These are phyloP conservation scores for Epichloe scottii DNA, from an alignment of 2,329 filamentous ascomycete species.

Conservation along the genomic window DNA sequence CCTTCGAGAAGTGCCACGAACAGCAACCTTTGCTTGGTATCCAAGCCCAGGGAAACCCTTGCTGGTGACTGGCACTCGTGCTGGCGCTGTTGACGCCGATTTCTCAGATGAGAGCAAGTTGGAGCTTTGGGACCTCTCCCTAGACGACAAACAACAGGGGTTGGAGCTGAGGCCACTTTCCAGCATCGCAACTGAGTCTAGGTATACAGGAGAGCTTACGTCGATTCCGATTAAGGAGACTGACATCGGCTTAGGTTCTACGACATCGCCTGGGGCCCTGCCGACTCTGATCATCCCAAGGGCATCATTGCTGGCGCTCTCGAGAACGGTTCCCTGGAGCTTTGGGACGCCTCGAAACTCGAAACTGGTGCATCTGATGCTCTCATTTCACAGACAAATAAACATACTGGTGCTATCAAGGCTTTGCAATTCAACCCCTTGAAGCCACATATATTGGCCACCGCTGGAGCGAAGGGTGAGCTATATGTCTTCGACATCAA, in stretches of 20 bases:
- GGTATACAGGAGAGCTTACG: constrained; percentile 37
- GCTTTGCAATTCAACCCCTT: constrained; percentile 93
- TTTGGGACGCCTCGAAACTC: constrained; percentile 78
- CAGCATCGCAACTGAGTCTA: constrained; percentile 78
- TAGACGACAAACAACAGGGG: constrained; percentile 63
- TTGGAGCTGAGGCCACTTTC: constrained; percentile 77
- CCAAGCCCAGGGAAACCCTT: constrained; percentile 66
- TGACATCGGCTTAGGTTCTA: constrained; percentile 57
- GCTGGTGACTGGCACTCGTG: constrained; percentile 85
- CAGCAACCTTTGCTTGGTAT: constrained; percentile 95
- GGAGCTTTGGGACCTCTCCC: constrained; percentile 86
- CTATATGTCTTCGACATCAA: constrained; percentile 92
- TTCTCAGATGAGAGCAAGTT: constrained; percentile 96
- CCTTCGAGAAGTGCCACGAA: constrained; percentile 90
- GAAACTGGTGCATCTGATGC: constrained; percentile 51
- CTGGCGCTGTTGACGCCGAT: constrained; percentile 89
- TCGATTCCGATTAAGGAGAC: background rate
- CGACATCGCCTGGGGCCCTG: constrained; percentile 87
- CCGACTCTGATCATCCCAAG: constrained; percentile 62
- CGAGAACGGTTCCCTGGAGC: constrained; percentile 83
- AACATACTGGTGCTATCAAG: constrained; percentile 88
- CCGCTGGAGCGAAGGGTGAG: constrained; percentile 88
- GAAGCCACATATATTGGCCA: constrained; percentile 81
- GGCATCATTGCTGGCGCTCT: constrained; percentile 92
- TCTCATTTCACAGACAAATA: constrained; percentile 73